Evolutionary conservation across 192 early-diverging fungal genomes (phyloP), one percentile per base, ranked within the genome.

Genomic region (Glomus cerebriforme): DNA sequence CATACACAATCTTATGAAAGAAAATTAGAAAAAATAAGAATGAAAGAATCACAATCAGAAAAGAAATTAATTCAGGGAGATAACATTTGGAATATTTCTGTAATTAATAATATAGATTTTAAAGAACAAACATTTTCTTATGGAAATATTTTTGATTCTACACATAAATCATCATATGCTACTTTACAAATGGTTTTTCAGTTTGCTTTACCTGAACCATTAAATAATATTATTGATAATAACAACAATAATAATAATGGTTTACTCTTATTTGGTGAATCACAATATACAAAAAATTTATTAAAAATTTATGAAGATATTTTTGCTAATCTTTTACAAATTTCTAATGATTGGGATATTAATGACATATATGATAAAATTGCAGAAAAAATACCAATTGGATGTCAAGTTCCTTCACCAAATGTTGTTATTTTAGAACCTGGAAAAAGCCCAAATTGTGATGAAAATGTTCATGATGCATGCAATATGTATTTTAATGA

Each of bases 401-500:
- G 29, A 27, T 73, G 29, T 49, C 7, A 59, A 58, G 10, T 73
- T 54, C 0, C 15, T 1, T 3, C 12, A 31, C 9, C 49, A 10
- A 73, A 73, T 29, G 2, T 73, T 17, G 8, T 37, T 37, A 73
- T 73, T 19, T 5, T 73, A 59, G 31, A 27, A 31, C 47, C 7
- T 3, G 29, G 13, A 3, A 17, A 73, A 2, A 59, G 3, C 17
- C 26, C 29, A 29, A 73, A 59, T 27, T 73, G 47, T 59, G 35
- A 73, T 73, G 2, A 9, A 32, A 73, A 73, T 73, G 1, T 73
- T 31, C 12, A 73, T 15, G 24, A 73, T 58, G 37, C 7, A 39
- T 5, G 37, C 7, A 7, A 39, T 5, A 39, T 39, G 37, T 39
- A 39, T 39, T 39, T 5, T 39, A 39, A 39, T 39, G 37, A 39